Percentiles rank a stretch among this genome's conserved stretches.
These are phyloP conservation scores for Psidium friedrichsthalianum DNA, from an alignment of 345 rosid genomes.

Conservation along the genomic window DNA sequence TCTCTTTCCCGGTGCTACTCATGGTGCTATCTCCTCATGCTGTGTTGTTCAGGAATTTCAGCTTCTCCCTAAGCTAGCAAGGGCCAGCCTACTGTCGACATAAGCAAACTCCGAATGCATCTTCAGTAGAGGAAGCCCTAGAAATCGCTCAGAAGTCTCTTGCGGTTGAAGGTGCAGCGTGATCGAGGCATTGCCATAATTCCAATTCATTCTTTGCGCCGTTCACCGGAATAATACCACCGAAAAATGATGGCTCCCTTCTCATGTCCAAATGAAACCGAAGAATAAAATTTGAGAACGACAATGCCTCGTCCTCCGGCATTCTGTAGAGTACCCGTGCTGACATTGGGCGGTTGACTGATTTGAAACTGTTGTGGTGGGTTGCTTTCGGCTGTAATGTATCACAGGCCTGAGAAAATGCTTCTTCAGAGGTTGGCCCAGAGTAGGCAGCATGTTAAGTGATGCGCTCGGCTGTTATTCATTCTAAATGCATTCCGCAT, in stretches of 20 bases:
- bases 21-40: neutral
- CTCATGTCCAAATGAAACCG: neutral
- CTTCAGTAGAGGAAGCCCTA: constrained; percentile 86
- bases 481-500: neutral
- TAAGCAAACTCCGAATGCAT: constrained; percentile 63
- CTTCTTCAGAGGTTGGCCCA: too few relatives aligned
- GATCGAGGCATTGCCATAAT: neutral
- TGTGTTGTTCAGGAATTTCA: constrained; percentile 48
- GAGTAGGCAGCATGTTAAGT: too few relatives aligned
- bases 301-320: neutral
- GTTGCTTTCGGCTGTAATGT: neutral
- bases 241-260: neutral
- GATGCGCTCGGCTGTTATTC: too few relatives aligned
- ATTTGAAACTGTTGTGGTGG: neutral
- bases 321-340: neutral
- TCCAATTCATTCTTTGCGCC: neutral
- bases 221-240: neutral
- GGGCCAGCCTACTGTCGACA: constrained; percentile 74
- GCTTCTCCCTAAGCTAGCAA: constrained; percentile 70
- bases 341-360: neutral
- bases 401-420: neutral
- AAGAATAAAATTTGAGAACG: neutral
- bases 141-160: constrained; percentile 50
- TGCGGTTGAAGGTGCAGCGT: constrained; percentile 9
- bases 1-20: neutral